Conservation (phyloP, 1,284 basidiomycete genomes). For the Rhodotorula mucilaginosa region DNA sequence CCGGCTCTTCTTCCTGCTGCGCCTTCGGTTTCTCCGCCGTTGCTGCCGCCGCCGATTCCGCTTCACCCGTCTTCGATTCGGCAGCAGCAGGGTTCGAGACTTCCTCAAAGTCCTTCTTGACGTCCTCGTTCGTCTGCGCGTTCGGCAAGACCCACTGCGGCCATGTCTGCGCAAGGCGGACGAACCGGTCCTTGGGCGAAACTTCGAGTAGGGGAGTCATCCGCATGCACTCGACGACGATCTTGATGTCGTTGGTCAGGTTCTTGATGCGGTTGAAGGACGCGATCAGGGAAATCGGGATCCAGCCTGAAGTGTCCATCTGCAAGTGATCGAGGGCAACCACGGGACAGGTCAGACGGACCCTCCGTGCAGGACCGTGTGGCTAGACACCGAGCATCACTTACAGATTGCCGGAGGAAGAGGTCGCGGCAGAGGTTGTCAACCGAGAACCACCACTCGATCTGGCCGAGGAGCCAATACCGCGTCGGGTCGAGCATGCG, state of each 20-base stretch:
- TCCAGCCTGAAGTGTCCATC: conserved; percentile 90
- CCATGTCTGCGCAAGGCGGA: conserved; percentile 37
- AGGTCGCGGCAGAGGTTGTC: conserved; percentile 82
- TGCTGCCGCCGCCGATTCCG: not conserved
- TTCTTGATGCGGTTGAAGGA: conserved; percentile 79
- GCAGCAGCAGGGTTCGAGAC: conserved; percentile 7
- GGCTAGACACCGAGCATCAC: conserved; percentile 20
- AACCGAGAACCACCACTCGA: conserved; percentile 84
- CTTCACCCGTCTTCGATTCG: too few species aligned
- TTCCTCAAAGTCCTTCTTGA: conserved; percentile 29
- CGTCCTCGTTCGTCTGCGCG: conserved; percentile 28
- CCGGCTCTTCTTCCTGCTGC: not conserved
- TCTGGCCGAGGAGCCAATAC: conserved; percentile 52
- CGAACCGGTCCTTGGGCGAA: conserved; percentile 49
- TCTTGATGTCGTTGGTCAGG: conserved; percentile 63
- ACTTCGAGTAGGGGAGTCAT: conserved; percentile 72
- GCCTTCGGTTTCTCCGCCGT: not conserved
- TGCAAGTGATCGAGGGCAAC: conserved; percentile 46
- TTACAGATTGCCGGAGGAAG: conserved; percentile 65
- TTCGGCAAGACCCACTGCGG: conserved; percentile 39
- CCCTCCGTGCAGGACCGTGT: too few species aligned
- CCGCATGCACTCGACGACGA: conserved; percentile 69
- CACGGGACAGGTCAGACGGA: not conserved
- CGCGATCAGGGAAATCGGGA: conserved; percentile 72
- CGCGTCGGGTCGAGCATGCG: conserved; percentile 38